These are phyloP conservation scores for Zarea fungicola DNA, from an alignment of 2,329 filamentous ascomycete genomes.

Conservation along the genomic window DNA sequence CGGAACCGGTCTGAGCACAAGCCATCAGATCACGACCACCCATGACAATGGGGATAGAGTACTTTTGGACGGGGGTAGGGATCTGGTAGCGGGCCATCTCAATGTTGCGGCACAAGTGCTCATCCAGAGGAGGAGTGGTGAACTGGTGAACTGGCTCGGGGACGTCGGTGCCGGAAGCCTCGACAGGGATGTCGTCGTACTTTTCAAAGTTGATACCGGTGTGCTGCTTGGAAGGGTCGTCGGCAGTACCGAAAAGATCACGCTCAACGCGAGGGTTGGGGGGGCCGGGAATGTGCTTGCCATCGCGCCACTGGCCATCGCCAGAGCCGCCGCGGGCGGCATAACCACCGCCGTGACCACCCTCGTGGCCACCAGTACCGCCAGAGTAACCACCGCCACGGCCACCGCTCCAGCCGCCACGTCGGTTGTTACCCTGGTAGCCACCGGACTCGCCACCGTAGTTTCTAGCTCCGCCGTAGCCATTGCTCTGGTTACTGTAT, in stretches of 20 bases:
- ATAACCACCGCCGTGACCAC: constrained; percentile 44
- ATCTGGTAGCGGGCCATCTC: constrained; percentile 90
- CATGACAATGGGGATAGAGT: constrained; percentile 99
- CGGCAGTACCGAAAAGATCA: constrained; percentile 85
- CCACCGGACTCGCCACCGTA: constrained; percentile 29
- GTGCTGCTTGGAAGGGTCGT: constrained; percentile 92
- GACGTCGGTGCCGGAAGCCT: constrained; percentile 89
- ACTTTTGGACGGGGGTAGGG: constrained; percentile 97
- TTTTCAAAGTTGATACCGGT: constrained; percentile 99
- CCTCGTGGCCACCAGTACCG: constrained; percentile 29
- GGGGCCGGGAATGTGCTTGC: constrained; percentile 90
- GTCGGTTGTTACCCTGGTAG: constrained; percentile 26
- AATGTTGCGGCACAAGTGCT: constrained; percentile 91
- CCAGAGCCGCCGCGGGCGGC: constrained; percentile 78
- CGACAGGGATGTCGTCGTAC: constrained; percentile 98
- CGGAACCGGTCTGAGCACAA: constrained; percentile 98
- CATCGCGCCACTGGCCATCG: constrained; percentile 93
- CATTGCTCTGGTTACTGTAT: constrained; percentile 15
- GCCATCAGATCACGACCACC: constrained; percentile 97
- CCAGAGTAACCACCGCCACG: constrained; percentile 32
- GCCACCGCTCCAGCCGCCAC: constrained; percentile 29
- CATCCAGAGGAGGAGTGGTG: constrained; percentile 90
- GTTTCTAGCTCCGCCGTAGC: constrained; percentile 29
- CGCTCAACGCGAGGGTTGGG: constrained; percentile 86
- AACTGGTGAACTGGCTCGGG: constrained; percentile 88